A percentile compares a stretch with the other conserved stretches of the same genome.
These are phyloP conservation scores for Calophaca sinica DNA, from an alignment of 306 rosid genomes.

Conservation along the genomic window DNA sequence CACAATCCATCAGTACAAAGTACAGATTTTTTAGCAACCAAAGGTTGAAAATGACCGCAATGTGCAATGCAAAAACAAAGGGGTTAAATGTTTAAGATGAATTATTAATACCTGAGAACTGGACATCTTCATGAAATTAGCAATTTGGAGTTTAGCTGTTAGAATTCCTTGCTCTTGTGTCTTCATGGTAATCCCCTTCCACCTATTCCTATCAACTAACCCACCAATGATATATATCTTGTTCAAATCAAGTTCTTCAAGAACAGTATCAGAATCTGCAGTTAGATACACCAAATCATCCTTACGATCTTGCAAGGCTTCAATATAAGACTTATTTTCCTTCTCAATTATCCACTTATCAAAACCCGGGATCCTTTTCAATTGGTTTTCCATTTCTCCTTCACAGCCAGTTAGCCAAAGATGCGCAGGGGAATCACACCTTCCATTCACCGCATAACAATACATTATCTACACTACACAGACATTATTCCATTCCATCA, in stretches of 20 bases:
- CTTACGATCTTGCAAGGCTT: slow-evolving; percentile 72
- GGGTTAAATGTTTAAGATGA: slow-evolving; percentile 35
- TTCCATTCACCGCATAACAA: slow-evolving; percentile 86
- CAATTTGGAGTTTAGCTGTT: slow-evolving; percentile 89
- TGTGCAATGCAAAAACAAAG: too few species aligned
- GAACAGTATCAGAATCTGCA: slow-evolving; percentile 83
- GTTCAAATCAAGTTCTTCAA: slow-evolving; percentile 80
- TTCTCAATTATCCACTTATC: slow-evolving; percentile 85
- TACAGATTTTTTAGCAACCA: neutral
- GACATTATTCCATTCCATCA: slow-evolving; percentile 1
- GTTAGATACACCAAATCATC: slow-evolving; percentile 83
- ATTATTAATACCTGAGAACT: slow-evolving; percentile 78
- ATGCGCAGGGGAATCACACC: slow-evolving; percentile 72
- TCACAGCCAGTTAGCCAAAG: slow-evolving; percentile 90
- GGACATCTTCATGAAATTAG: slow-evolving; percentile 81
- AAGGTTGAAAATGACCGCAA: neutral
- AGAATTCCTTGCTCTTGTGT: slow-evolving; percentile 90
- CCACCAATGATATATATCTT: slow-evolving; percentile 88
- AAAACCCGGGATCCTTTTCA: slow-evolving; percentile 78
- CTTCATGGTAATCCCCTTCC: slow-evolving; percentile 91
- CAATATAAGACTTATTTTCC: slow-evolving; percentile 73
- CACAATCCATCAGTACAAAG: neutral
- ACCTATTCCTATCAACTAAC: slow-evolving; percentile 87
- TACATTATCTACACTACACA: slow-evolving; percentile 87
- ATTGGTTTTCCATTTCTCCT: slow-evolving; percentile 74